phyloP scores from a whole-genome alignment of 2,329 filamentous ascomycete genomes.

The Claviceps purpurea region DNA sequence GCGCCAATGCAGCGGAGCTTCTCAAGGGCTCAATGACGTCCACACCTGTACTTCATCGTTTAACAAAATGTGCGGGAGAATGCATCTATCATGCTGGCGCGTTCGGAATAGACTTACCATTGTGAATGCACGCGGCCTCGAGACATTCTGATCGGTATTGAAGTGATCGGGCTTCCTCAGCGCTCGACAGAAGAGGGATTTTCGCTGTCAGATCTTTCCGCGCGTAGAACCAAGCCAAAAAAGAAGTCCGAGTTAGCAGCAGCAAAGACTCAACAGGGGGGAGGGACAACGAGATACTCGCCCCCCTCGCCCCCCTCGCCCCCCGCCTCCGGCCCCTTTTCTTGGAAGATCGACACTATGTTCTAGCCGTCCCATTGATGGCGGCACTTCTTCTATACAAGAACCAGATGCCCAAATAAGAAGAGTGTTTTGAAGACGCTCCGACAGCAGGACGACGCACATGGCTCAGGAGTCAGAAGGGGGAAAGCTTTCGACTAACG shows the following conservation, averaged over 20 bases:
- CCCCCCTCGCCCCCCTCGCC: too few species aligned
- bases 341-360: background rate
- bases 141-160: constrained; percentile 48
- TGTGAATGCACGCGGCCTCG: constrained; percentile 33
- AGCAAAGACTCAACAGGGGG: background rate
- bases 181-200: constrained; percentile 35
- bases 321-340: background rate
- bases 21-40: constrained; percentile 19
- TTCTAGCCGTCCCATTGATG: background rate
- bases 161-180: constrained; percentile 42
- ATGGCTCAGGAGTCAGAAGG: too few species aligned
- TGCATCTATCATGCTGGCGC: background rate
- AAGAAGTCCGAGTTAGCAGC: constrained; percentile 3
- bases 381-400: background rate
- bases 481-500: constrained; percentile 9
- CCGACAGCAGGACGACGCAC: background rate
- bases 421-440: background rate
- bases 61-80: background rate
- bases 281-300: background rate
- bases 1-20: constrained; percentile 20
- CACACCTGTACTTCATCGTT: constrained; percentile 12
- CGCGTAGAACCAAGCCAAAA: background rate
- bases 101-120: constrained; percentile 14
- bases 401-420: constrained; percentile 3
- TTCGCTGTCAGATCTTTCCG: constrained; percentile 15